Conservation (phyloP, 148 eudicot species). For the Chenopodium berlandieri region DNA sequence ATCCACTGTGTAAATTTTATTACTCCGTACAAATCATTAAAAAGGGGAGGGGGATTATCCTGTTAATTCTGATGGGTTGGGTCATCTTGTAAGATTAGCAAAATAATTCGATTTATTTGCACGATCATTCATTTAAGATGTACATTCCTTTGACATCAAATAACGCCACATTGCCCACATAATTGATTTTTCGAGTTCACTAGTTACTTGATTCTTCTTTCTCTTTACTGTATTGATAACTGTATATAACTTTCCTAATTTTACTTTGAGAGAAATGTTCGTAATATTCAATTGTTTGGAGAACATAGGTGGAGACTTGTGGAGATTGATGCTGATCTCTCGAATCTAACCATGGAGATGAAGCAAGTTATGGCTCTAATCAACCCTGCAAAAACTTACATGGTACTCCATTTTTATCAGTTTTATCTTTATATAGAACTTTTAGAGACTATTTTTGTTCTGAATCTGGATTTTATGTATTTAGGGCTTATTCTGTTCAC, state of each 20-base stretch:
- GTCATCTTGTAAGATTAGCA: not conserved
- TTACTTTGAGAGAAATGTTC: too few species aligned
- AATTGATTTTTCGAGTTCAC: not conserved
- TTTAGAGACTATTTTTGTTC: not conserved
- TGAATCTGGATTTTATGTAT: not conserved
- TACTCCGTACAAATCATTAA: not conserved
- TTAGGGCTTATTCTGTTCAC: too few species aligned
- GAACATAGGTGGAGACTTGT: constrained; percentile 85
- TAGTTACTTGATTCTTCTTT: not conserved
- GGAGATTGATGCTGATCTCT: constrained; percentile 87
- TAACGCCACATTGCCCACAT: not conserved
- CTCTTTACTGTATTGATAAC: not conserved
- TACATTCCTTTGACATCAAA: not conserved
- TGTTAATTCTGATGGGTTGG: not conserved
- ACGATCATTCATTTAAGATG: not conserved
- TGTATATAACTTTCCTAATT: not conserved
- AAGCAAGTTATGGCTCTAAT: constrained; percentile 85
- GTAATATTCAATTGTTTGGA: constrained; percentile 8
- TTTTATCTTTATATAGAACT: not conserved
- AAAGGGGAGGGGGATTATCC: not conserved
- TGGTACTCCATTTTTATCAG: constrained; percentile 46
- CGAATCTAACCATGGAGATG: constrained; percentile 64
- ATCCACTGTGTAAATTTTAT: not conserved
- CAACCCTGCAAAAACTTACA: constrained; percentile 81
- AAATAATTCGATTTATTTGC: not conserved